A percentile compares a stretch with the other conserved stretches of the same genome.
Evolutionary conservation across 1,284 basidiomycete genomes (phyloP).

Genomic region (Ganoderma boninense): DNA sequence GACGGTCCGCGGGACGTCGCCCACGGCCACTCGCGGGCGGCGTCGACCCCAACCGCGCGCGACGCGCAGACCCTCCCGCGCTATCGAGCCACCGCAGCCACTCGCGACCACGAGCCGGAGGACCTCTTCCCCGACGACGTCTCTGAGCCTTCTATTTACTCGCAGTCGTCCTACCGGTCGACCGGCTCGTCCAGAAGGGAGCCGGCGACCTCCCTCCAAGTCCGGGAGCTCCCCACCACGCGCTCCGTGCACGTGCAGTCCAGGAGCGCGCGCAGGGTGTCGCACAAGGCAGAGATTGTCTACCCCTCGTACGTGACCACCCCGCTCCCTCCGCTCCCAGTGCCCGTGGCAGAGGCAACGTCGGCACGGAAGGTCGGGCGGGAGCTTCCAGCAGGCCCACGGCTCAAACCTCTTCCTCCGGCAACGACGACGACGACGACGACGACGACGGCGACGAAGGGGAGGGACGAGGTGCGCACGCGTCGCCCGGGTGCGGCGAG

Average conservation of each 20-base stretch:
- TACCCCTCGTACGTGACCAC: neutral
- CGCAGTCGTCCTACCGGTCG: neutral
- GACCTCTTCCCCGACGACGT: neutral
- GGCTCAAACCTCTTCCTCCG: no score
- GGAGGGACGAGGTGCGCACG: neutral
- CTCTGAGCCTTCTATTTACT: neutral
- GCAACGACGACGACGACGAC: no score
- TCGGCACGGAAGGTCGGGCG: neutral
- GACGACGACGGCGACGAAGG: no score
- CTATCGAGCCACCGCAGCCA: neutral
- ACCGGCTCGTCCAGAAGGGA: neutral
- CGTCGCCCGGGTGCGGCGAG: no score
- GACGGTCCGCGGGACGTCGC: neutral
- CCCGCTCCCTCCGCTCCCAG: neutral
- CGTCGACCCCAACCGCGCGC: neutral
- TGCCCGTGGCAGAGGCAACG: neutral
- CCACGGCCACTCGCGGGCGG: neutral
- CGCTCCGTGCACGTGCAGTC: slow-evolving; percentile 2
- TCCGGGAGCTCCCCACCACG: neutral
- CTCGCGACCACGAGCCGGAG: neutral
- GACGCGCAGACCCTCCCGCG: neutral
- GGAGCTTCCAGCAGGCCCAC: neutral
- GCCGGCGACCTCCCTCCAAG: neutral
- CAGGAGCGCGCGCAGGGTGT: neutral
- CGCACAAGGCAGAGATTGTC: neutral